phyloP scores from a whole-genome alignment of 2,329 filamentous ascomycete species.

The Aureobasidium sp. region DNA sequence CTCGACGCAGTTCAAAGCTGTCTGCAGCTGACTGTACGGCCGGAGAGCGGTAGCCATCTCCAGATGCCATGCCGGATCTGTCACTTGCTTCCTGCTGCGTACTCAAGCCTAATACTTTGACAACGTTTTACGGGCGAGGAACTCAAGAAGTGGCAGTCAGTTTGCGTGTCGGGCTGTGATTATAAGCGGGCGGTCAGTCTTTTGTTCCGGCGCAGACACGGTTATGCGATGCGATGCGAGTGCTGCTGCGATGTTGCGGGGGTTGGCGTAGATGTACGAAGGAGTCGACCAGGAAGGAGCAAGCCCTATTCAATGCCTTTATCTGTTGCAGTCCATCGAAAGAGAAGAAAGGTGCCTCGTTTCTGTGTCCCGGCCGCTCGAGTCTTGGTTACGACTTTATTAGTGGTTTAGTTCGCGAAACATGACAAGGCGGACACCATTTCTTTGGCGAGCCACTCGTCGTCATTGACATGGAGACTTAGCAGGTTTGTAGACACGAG shows the following conservation, averaged over 20 bases:
- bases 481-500: slow-evolving; percentile 10
- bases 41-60: neutral
- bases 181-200: neutral
- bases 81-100: neutral
- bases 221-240: neutral
- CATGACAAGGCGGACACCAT: neutral
- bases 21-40: neutral
- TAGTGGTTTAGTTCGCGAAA: neutral
- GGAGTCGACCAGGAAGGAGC: neutral
- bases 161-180: neutral
- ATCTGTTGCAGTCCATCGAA: neutral
- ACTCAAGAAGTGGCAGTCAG: neutral
- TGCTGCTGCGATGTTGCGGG: neutral
- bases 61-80: slow-evolving; percentile 2
- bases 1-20: neutral
- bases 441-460: slow-evolving; percentile 2
- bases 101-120: neutral
- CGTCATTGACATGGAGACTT: slow-evolving; percentile 4
- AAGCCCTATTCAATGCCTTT: neutral
- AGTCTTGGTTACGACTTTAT: neutral
- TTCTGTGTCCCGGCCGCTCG: neutral
- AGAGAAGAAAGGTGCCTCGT: neutral
- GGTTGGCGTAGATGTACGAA: neutral
- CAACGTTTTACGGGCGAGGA: neutral
- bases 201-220: neutral